Conservation (phyloP, 306 rosid species). For the Vigna reflexopilosa region DNA sequence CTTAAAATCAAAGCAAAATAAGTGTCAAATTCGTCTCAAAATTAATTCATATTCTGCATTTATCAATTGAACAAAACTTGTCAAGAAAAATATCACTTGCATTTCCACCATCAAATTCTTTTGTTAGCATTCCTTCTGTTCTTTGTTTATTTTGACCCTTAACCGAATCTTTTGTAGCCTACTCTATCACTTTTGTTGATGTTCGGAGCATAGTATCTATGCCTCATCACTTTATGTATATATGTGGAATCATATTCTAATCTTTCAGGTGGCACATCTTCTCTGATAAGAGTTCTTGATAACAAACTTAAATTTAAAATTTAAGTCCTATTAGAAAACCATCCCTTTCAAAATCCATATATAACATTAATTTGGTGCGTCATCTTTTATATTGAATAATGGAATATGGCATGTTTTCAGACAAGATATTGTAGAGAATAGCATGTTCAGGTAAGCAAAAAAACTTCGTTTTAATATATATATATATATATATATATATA, state of each 20-base stretch:
- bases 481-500: too few relatives aligned
- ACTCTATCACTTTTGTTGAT: slow-evolving; percentile 18
- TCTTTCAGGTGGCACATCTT: background rate
- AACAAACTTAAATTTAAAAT: slow-evolving; percentile 4
- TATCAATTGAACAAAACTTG: background rate
- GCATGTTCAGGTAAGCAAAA: too few relatives aligned
- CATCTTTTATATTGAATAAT: background rate
- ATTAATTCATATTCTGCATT: too few relatives aligned
- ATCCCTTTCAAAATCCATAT: slow-evolving; percentile 15
- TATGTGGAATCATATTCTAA: slow-evolving; percentile 35
- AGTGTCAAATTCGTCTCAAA: too few relatives aligned
- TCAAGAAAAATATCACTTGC: background rate
- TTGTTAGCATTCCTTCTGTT: background rate
- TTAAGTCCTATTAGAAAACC: background rate
- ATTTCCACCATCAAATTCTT: background rate
- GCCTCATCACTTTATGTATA: slow-evolving; percentile 2
- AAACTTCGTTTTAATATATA: too few relatives aligned
- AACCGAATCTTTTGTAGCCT: background rate
- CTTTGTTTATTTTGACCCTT: background rate
- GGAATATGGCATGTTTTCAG: background rate
- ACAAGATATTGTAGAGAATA: background rate
- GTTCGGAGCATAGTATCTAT: background rate
- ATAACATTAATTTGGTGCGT: background rate
- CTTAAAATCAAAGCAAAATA: too few relatives aligned
- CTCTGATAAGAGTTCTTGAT: background rate